phyloP scores from a whole-genome alignment of 2,329 filamentous ascomycete genomes.

The Nemania serpens region DNA sequence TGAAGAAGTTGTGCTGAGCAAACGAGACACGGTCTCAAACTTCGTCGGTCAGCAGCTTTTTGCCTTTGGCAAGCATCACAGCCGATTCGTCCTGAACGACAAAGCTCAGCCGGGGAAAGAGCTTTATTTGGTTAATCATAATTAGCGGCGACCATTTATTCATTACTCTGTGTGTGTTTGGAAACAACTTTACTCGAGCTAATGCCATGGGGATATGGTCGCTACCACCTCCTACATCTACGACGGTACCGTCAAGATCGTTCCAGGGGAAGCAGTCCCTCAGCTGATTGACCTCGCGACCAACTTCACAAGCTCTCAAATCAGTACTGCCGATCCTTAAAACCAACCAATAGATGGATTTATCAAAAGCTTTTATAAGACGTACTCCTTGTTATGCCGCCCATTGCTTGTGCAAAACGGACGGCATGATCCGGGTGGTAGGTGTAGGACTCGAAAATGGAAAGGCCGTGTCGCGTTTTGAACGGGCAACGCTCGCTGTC shows the following conservation, averaged over 20 bases:
- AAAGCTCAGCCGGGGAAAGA: slow-evolving; percentile 24
- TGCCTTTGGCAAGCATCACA: slow-evolving; percentile 32
- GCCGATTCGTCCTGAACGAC: slow-evolving; percentile 33
- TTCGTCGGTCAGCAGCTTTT: slow-evolving; percentile 9
- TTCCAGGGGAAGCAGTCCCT: slow-evolving; percentile 22
- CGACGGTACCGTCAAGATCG: slow-evolving; percentile 18
- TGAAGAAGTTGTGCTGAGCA: slow-evolving; percentile 35
- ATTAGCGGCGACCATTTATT: too few relatives aligned
- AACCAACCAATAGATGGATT: neutral
- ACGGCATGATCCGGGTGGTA: too few relatives aligned
- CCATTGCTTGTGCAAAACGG: too few relatives aligned
- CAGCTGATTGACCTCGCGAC: slow-evolving; percentile 15
- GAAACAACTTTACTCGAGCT: slow-evolving; percentile 13
- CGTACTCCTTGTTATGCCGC: too few relatives aligned
- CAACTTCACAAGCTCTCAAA: slow-evolving; percentile 7
- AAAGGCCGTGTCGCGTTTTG: too few relatives aligned
- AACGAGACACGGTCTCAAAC: slow-evolving; percentile 29
- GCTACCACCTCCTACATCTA: slow-evolving; percentile 29
- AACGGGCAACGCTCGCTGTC: too few relatives aligned
- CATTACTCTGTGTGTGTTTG: too few relatives aligned
- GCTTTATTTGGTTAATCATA: neutral
- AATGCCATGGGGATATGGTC: slow-evolving; percentile 26
- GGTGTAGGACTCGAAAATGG: too few relatives aligned
- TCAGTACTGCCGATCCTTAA: neutral
- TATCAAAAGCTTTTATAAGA: too few relatives aligned